Conservation (phyloP, 805 yeast genomes). For the Maudiozyma saulgeensis region DNA sequence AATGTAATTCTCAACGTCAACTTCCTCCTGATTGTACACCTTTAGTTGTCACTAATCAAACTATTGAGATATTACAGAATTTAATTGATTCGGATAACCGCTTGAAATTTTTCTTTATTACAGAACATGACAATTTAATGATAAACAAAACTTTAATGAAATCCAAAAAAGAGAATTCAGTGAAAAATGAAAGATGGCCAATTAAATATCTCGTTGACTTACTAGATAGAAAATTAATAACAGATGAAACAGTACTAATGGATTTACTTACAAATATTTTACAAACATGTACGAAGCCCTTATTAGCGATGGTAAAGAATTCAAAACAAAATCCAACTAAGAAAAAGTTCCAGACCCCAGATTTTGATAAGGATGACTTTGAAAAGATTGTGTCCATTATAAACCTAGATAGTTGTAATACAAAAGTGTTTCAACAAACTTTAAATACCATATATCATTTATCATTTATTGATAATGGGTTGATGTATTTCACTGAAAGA, state of each 20-base stretch:
- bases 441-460: slow-evolving; percentile 73
- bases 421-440: slow-evolving; percentile 75
- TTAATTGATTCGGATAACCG: slow-evolving; percentile 59
- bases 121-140: slow-evolving; percentile 57
- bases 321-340: slow-evolving; percentile 24
- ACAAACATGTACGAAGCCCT: slow-evolving; percentile 68
- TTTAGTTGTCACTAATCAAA: slow-evolving; percentile 62
- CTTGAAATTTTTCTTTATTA: slow-evolving; percentile 62
- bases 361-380: slow-evolving; percentile 53
- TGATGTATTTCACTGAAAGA: slow-evolving; percentile 55
- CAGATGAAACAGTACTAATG: slow-evolving; percentile 65
- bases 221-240: slow-evolving; percentile 53
- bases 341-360: slow-evolving; percentile 41
- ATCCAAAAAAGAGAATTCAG: slow-evolving; percentile 26
- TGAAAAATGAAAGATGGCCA: slow-evolving; percentile 48
- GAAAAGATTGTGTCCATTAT: slow-evolving; percentile 56
- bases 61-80: slow-evolving; percentile 63
- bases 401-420: slow-evolving; percentile 74
- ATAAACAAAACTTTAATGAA: slow-evolving; percentile 30
- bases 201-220: slow-evolving; percentile 57
- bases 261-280: slow-evolving; percentile 67
- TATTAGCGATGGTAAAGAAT: slow-evolving; percentile 44
- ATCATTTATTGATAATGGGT: slow-evolving; percentile 51
- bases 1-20: slow-evolving; percentile 9
- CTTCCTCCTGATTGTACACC: slow-evolving; percentile 60